Evolutionary conservation across 805 yeast genomes (phyloP), one percentile per base, ranked within the genome.

Genomic region (Sungouiozyma ichnusensis): DNA sequence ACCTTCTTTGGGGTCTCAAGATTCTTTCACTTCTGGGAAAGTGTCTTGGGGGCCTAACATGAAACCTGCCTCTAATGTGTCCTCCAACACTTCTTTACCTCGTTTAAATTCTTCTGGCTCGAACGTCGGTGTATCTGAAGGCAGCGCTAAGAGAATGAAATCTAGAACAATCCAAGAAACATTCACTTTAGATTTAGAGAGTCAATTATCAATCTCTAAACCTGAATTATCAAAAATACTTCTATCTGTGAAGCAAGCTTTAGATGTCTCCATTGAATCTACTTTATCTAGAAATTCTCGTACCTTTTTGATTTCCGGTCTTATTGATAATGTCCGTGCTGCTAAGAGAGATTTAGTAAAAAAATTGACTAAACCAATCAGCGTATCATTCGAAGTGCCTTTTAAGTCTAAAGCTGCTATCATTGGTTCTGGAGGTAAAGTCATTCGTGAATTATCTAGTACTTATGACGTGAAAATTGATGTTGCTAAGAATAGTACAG

Each of bases 341-440:
- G 96, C 94, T 44, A 81, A 80, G 61, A 74, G 85, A 48, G 84
- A 82, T 48, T 72, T 90, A 44, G 72, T 84, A 46, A 79, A 77
- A 56, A 81, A 76, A 51, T 71, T 90, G 58, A 80, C 94, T 33
- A 81, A 79, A 60, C 94, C 94, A 42, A 76, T 81, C 43, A 66
- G 65, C 4, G 64, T 76, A 38, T 63, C 68, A 24, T 74, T 88
- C 57, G 59, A 71, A 24, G 75, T 88, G 41, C 97, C 97, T 27
- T 74, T 88, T 13, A 76, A 74, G 50, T 72, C 85, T 44, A 76
- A 92, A 63, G 73, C 94, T 6, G 73, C 76, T 39, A 76, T 88
- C 44, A 88, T 88, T 64, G 97, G 97, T 45, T 73, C 88, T 36
- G 84, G 81, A 59, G 97, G 97, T 59, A 74, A 72, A 52, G 81